phyloP scores from a whole-genome alignment of 352 stramenopile genomes.

The Thraustochytrium striatum region DNA sequence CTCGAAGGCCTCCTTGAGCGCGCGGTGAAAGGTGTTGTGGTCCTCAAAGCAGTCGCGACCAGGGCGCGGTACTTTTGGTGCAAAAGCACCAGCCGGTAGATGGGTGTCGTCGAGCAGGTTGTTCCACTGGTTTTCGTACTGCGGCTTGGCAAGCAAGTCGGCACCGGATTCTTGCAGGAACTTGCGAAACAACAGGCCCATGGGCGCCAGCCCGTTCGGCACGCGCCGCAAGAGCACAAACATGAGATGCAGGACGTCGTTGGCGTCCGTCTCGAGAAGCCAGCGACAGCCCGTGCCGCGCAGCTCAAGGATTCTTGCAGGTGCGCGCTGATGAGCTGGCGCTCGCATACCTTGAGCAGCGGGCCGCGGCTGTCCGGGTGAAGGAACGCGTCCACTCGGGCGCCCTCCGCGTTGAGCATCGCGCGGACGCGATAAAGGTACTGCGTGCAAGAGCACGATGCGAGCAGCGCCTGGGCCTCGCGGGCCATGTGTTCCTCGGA shows the following conservation, averaged over 20 bases:
- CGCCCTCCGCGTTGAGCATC: conserved; percentile 1
- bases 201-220: background rate
- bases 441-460: background rate
- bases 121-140: conserved; percentile 35
- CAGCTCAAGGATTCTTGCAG: conserved; percentile 2
- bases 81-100: background rate
- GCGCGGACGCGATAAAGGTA: conserved; percentile 14
- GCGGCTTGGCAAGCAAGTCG: conserved; percentile 8
- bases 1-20: conserved; percentile 44
- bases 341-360: conserved; percentile 12
- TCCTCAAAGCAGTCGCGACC: conserved; percentile 15
- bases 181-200: conserved; percentile 40
- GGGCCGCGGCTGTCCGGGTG: conserved; percentile 17
- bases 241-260: conserved; percentile 19
- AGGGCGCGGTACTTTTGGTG: conserved; percentile 26
- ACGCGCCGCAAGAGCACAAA: conserved; percentile 19
- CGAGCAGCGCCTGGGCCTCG: background rate
- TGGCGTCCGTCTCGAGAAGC: background rate
- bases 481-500: background rate
- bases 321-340: conserved; percentile 28
- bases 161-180: conserved; percentile 39
- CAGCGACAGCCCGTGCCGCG: conserved; percentile 7
- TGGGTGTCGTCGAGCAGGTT: conserved; percentile 10
- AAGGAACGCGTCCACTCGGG: background rate
- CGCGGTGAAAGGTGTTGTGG: conserved; percentile 43